Base-by-base conservation (phyloP, 495 filamentous ascomycete genomes). In the Tuber indicum region DNA sequence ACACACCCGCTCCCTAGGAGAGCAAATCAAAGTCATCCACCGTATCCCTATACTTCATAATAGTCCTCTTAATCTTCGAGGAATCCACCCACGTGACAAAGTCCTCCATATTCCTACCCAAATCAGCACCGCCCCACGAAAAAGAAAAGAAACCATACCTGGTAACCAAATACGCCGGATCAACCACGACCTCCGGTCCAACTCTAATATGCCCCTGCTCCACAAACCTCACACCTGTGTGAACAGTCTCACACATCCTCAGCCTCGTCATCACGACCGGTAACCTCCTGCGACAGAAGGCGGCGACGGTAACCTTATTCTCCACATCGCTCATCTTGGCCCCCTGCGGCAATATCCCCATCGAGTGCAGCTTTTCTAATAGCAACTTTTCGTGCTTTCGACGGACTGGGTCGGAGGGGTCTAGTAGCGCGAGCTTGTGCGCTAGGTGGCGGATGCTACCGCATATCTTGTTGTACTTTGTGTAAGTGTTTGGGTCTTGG, bases 181-280 rank as follows among this genome's bases (percentile, higher is more conserved):
- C 96, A 23, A 91, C 95, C 39, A 98, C 89, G 39, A 96, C 92
- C 79, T 99, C 94, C 0, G 93, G 91, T 6, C 96, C 96, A 7
- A 98, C 94, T 43, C 96, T 88, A 1, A 99, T 93, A 85, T 99
- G 96, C 3, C 96, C 96, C 80, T 98, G 94, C 85, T 98, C 95
- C 75, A 99, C 91, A 81, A 97, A 91, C 81, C 92, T 94, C 10
- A 90, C 90, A 12, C 95, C 91, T 70, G 90, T 91, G 80, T 91
- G 91, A 32, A 98, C 91, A 72, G 89, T 94, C 85, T 96, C 92
- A 45, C 93, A 92, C 94, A 98, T 98, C 70, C 92, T 87, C 81
- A 94, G 85, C 76, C 95, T 86, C 19, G 92, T 94, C 90, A 99
- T 97, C 44, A 98, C 88, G 19, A 98, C 93, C 0, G 90, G 91